phyloP scores from a whole-genome alignment of 2,329 filamentous ascomycete genomes.

The Fusarium veterinarium region DNA sequence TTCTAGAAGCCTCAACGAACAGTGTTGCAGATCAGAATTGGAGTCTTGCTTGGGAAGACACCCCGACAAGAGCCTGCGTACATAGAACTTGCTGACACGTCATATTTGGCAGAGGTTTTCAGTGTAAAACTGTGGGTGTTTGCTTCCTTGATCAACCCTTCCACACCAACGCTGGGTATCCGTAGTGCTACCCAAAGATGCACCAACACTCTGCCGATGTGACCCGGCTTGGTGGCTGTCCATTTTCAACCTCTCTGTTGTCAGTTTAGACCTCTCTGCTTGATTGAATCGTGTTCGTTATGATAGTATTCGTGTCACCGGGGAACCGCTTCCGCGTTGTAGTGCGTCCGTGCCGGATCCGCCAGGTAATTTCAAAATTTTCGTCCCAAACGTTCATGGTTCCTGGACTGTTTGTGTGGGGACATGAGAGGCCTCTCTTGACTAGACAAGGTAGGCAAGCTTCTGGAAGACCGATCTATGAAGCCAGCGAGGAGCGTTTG shows the following conservation, averaged over 20 bases:
- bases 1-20: constrained; percentile 46
- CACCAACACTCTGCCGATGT: constrained; percentile 33
- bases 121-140: background rate
- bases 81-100: background rate
- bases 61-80: background rate
- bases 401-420: constrained; percentile 37
- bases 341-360: constrained; percentile 38
- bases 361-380: constrained; percentile 48
- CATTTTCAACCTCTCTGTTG: constrained; percentile 33
- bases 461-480: constrained; percentile 46
- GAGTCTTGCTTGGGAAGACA: background rate
- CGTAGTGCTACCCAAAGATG: constrained; percentile 1
- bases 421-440: constrained; percentile 31
- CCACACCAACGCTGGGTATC: background rate
- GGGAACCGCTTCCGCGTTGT: constrained; percentile 48
- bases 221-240: constrained; percentile 33
- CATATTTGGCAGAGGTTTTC: background rate
- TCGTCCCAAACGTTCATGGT: constrained; percentile 40
- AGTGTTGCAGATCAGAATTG: constrained; percentile 32
- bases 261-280: constrained; percentile 20
- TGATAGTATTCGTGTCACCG: constrained; percentile 44
- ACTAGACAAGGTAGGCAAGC: constrained; percentile 32
- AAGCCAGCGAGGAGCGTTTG: constrained; percentile 23
- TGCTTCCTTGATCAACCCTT: background rate
- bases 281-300: constrained; percentile 29